These are phyloP conservation scores for Neocatenulostroma microsporum DNA, from an alignment of 2,329 filamentous ascomycete species.

Conservation along the genomic window DNA sequence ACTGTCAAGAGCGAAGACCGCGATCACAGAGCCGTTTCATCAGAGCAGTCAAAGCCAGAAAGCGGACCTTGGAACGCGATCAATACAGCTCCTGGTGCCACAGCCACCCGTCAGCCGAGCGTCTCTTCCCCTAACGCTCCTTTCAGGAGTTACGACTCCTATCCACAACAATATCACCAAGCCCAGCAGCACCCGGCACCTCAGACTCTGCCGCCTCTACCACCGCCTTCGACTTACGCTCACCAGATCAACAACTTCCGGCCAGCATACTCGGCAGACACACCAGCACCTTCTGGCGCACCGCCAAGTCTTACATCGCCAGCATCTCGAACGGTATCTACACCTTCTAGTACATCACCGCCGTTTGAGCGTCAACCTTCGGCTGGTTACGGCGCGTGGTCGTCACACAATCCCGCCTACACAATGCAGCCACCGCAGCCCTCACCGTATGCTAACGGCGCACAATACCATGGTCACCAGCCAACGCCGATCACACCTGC, in stretches of 20 bases:
- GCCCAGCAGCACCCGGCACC: slow-evolving; percentile 6
- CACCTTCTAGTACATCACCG: slow-evolving; percentile 21
- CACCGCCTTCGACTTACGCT: slow-evolving; percentile 10
- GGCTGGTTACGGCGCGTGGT: slow-evolving; percentile 15
- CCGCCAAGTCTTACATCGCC: slow-evolving; percentile 23
- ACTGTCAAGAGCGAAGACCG: slow-evolving; percentile 28
- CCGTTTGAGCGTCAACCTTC: slow-evolving; percentile 14
- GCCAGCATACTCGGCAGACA: slow-evolving; percentile 17
- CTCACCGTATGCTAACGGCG: slow-evolving; percentile 17
- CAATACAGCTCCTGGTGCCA: slow-evolving; percentile 25
- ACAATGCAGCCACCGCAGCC: slow-evolving; percentile 16
- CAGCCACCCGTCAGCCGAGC: slow-evolving; percentile 17
- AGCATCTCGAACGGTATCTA: slow-evolving; percentile 18
- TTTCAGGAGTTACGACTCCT: slow-evolving; percentile 25
- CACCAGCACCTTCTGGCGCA: slow-evolving; percentile 10
- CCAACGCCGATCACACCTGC: slow-evolving; percentile 7
- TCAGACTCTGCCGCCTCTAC: slow-evolving; percentile 10
- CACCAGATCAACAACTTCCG: slow-evolving; percentile 22
- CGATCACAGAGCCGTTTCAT: slow-evolving; percentile 13
- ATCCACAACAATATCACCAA: slow-evolving; percentile 11
- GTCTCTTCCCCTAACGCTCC: slow-evolving; percentile 17
- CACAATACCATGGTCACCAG: slow-evolving; percentile 4
- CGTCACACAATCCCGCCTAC: slow-evolving; percentile 15
- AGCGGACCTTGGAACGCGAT: slow-evolving; percentile 35
- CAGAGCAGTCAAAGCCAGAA: slow-evolving; percentile 17